phyloP scores from a whole-genome alignment of 768 basidiomycete genomes.

The Mycena galericulata region DNA sequence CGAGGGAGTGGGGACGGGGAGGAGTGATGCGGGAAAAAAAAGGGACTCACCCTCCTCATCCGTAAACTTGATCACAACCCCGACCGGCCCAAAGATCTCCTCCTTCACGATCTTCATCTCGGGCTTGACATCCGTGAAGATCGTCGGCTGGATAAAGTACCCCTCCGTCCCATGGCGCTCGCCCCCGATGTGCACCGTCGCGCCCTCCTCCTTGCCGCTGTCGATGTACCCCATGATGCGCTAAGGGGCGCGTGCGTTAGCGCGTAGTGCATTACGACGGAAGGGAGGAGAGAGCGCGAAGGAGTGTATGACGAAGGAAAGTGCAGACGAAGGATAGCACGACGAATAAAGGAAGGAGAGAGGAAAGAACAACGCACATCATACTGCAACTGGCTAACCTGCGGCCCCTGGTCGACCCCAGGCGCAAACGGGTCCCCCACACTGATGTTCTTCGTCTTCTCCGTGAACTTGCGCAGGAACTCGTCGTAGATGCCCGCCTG shows the following conservation, averaged over 20 bases:
- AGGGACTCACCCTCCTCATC: slow-evolving; percentile 49
- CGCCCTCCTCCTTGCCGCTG: slow-evolving; percentile 78
- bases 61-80: slow-evolving; percentile 78
- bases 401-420: slow-evolving; percentile 72
- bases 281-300: not conserved
- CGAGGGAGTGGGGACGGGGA: too few relatives aligned
- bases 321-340: too few relatives aligned
- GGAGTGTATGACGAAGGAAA: too few relatives aligned
- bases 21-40: not conserved
- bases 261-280: not conserved
- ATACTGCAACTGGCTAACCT: slow-evolving; percentile 64
- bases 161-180: slow-evolving; percentile 60
- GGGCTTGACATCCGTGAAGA: slow-evolving; percentile 74
- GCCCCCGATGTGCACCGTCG: slow-evolving; percentile 74
- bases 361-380: slow-evolving; percentile 42
- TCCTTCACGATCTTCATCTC: slow-evolving; percentile 83
- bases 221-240: slow-evolving; percentile 85
- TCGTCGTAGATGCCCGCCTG: slow-evolving; percentile 84
- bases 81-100: slow-evolving; percentile 87
- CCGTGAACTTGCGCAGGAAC: slow-evolving; percentile 71
- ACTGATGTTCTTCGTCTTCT: slow-evolving; percentile 60
- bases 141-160: slow-evolving; percentile 81
- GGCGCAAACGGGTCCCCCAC: slow-evolving; percentile 69
- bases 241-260: slow-evolving; percentile 44
- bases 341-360: not conserved